Percentiles rank a stretch among this genome's conserved stretches.
These are phyloP conservation scores for Mortierella sp. DNA, from an alignment of 371 early-diverging fungal species.

Conservation along the genomic window DNA sequence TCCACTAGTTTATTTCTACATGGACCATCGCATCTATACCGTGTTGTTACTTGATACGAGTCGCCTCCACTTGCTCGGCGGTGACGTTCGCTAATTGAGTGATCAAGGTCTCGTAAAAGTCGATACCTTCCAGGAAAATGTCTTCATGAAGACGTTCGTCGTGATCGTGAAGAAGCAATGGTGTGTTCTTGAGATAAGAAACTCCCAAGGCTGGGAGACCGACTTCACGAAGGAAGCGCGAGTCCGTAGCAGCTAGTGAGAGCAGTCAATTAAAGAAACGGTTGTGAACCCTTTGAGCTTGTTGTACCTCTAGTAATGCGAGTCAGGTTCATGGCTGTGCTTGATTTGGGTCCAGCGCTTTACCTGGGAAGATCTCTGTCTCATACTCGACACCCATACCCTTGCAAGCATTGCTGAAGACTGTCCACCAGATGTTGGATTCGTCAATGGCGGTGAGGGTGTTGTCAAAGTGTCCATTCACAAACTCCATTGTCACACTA, in stretches of 20 bases:
- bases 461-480: conserved; percentile 62
- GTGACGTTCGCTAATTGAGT: conserved; percentile 38
- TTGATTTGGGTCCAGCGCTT: too few relatives aligned
- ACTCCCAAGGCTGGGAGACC: conserved; percentile 82
- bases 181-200: conserved; percentile 76
- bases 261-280: background rate
- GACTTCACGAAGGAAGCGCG: conserved; percentile 73
- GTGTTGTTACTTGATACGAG: conserved; percentile 41
- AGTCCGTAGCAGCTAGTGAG: conserved; percentile 73
- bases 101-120: conserved; percentile 71
- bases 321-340: too few relatives aligned
- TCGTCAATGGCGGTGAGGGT: conserved; percentile 59
- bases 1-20: too few relatives aligned
- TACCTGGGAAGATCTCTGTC: conserved; percentile 77
- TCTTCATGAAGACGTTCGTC: conserved; percentile 81
- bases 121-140: conserved; percentile 72
- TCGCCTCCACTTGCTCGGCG: conserved; percentile 43
- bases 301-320: too few relatives aligned
- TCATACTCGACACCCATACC: conserved; percentile 59
- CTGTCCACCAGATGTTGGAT: conserved; percentile 72
- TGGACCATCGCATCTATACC: too few relatives aligned
- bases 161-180: conserved; percentile 83
- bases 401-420: conserved; percentile 60
- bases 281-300: background rate
- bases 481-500: conserved; percentile 66